phyloP scores from a whole-genome alignment of 345 rosid species.

The Hibiscus trionum region DNA sequence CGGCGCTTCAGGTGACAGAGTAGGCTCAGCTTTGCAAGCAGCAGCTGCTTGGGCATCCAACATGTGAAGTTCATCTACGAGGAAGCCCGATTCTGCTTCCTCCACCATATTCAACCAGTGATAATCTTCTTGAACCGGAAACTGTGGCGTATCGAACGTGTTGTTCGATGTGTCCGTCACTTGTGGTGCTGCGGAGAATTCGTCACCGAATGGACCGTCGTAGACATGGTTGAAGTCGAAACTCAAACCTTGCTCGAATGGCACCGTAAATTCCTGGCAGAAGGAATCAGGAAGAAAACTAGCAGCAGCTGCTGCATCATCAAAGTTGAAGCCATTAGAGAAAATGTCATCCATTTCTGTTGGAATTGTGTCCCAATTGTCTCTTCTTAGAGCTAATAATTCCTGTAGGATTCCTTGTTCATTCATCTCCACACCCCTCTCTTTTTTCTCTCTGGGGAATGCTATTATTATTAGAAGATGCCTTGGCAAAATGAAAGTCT shows the following conservation, averaged over 20 bases:
- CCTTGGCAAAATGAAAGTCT: conserved; percentile 25
- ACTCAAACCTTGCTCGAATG: conserved; percentile 27
- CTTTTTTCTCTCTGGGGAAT: not conserved
- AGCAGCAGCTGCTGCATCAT: conserved; percentile 3
- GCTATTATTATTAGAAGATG: not conserved
- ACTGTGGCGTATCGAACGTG: conserved; percentile 30
- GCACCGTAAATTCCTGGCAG: conserved; percentile 11
- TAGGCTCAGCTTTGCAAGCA: conserved; percentile 34
- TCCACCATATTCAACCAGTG: conserved; percentile 22
- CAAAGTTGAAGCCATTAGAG: conserved; percentile 12
- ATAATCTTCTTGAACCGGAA: conserved; percentile 30
- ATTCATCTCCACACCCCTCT: conserved; percentile 22
- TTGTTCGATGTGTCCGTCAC: conserved; percentile 32
- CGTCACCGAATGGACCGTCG: conserved; percentile 24
- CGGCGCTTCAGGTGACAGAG: conserved; percentile 27
- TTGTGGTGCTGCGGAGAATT: conserved; percentile 26
- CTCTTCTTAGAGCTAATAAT: conserved; percentile 29
- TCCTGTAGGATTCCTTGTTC: conserved; percentile 33
- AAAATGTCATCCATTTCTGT: conserved; percentile 24
- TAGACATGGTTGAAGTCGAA: conserved; percentile 22
- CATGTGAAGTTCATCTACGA: conserved; percentile 20
- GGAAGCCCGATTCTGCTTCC: conserved; percentile 26
- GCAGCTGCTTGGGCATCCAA: conserved; percentile 17
- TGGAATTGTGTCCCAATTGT: conserved; percentile 24
- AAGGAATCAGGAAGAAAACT: conserved; percentile 21